phyloP scores from a whole-genome alignment of 2,329 filamentous ascomycete species.

The Tolypocladium capitatum region DNA sequence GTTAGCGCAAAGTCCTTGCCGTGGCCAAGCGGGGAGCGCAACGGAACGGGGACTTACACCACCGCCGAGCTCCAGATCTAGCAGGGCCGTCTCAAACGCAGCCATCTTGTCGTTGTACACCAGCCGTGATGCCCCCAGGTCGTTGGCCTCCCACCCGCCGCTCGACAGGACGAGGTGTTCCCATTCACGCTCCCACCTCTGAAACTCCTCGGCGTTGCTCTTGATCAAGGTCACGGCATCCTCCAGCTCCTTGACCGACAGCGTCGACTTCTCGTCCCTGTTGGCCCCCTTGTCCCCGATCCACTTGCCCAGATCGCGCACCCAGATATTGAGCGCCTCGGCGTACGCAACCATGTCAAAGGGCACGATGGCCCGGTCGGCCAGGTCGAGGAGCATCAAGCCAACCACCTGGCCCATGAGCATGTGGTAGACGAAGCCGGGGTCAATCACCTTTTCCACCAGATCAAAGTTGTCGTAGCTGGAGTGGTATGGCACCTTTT shows the following conservation, averaged over 20 bases:
- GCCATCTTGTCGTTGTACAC: constrained; percentile 70
- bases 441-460: constrained; percentile 70
- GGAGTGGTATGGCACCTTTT: constrained; percentile 58
- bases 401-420: constrained; percentile 67
- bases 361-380: constrained; percentile 68
- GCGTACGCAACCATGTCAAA: constrained; percentile 71
- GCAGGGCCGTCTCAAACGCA: constrained; percentile 66
- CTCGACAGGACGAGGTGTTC: constrained; percentile 55
- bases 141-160: constrained; percentile 63
- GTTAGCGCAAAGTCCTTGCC: constrained; percentile 3
- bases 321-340: constrained; percentile 47
- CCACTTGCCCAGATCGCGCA: constrained; percentile 54
- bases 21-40: neutral
- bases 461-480: constrained; percentile 86
- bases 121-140: constrained; percentile 53
- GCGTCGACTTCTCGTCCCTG: constrained; percentile 12
- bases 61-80: constrained; percentile 59
- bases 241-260: constrained; percentile 19
- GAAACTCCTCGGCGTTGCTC: constrained; percentile 40
- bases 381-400: constrained; percentile 72
- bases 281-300: constrained; percentile 37
- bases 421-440: constrained; percentile 68
- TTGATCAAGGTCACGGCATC: constrained; percentile 51
- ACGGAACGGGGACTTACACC: constrained; percentile 48
- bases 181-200: constrained; percentile 67